phyloP scores from a whole-genome alignment of 495 filamentous ascomycete species.

The Aspergillus affinis region DNA sequence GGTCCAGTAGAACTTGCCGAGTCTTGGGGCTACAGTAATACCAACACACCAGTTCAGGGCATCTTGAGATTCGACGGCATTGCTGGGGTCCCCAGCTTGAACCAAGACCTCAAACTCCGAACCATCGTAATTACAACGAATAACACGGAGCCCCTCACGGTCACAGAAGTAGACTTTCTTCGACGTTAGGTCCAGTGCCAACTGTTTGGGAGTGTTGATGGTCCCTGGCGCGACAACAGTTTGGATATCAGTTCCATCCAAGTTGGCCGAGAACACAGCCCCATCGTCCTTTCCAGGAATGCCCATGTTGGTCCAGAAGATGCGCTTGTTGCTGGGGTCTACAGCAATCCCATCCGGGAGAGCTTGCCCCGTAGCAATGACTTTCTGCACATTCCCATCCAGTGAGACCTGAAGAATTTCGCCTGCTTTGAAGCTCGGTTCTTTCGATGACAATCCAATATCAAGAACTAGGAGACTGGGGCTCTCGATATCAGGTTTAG shows the following conservation, averaged over 20 bases:
- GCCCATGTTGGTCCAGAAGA: conserved; percentile 58
- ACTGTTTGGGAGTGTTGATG: conserved; percentile 54
- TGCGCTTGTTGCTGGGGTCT: conserved; percentile 25
- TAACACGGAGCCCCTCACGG: conserved; percentile 51
- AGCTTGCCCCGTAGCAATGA: conserved; percentile 27
- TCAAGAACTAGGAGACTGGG: conserved; percentile 27
- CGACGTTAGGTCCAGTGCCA: conserved; percentile 31
- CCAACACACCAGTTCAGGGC: conserved; percentile 34
- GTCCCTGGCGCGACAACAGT: conserved; percentile 33
- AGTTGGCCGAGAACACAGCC: conserved; percentile 36
- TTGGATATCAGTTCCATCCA: conserved; percentile 37
- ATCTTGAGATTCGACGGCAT: conserved; percentile 22
- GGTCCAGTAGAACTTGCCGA: conserved; percentile 54
- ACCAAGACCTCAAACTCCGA: conserved; percentile 40
- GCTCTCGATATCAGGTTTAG: background rate
- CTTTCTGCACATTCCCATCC: conserved; percentile 14
- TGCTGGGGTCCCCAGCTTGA: conserved; percentile 28
- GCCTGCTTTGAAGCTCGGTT: conserved; percentile 19
- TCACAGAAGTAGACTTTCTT: conserved; percentile 51
- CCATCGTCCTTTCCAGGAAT: conserved; percentile 41
- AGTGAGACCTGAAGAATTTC: conserved; percentile 23
- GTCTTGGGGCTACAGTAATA: conserved; percentile 24
- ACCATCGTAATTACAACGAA: conserved; percentile 47
- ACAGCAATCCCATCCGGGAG: conserved; percentile 50
- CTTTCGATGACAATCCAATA: conserved; percentile 25